phyloP scores from a whole-genome alignment of 2,329 filamentous ascomycete species.

The Magnaporthales sp. region DNA sequence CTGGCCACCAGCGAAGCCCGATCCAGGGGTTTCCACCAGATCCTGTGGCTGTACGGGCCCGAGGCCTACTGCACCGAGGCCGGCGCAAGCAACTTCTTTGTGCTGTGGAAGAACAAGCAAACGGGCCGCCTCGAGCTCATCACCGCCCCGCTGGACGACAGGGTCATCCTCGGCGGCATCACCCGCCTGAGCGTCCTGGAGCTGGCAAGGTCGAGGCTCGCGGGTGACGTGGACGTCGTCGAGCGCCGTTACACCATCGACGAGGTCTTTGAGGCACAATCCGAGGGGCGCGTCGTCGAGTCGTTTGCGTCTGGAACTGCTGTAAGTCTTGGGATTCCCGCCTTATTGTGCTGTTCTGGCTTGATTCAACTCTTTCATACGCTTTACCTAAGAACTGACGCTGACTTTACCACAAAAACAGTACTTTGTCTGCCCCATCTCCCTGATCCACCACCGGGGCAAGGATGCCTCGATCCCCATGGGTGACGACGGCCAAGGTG shows the following conservation, averaged over 20 bases:
- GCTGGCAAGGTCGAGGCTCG: constrained; percentile 56
- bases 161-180: constrained; percentile 80
- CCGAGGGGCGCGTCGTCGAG: constrained; percentile 72
- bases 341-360: not conserved
- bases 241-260: constrained; percentile 77
- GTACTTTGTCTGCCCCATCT: constrained; percentile 65
- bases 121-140: constrained; percentile 58
- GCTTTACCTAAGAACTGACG: too few relatives aligned
- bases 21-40: constrained; percentile 70
- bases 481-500: constrained; percentile 41
- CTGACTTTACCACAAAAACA: constrained; percentile 18
- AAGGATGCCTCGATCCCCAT: constrained; percentile 55
- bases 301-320: constrained; percentile 84
- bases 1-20: constrained; percentile 70
- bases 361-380: constrained; percentile 4
- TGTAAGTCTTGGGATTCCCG: constrained; percentile 39
- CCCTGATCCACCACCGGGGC: constrained; percentile 58
- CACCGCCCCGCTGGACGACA: constrained; percentile 74
- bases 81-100: constrained; percentile 86
- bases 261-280: constrained; percentile 63
- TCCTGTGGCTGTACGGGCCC: constrained; percentile 84
- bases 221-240: constrained; percentile 56
- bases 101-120: constrained; percentile 64
- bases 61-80: constrained; percentile 80
- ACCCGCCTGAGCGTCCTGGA: constrained; percentile 76